Evolutionary conservation across 495 filamentous ascomycete species (phyloP).

Genomic region (Penicillium odoratum): DNA sequence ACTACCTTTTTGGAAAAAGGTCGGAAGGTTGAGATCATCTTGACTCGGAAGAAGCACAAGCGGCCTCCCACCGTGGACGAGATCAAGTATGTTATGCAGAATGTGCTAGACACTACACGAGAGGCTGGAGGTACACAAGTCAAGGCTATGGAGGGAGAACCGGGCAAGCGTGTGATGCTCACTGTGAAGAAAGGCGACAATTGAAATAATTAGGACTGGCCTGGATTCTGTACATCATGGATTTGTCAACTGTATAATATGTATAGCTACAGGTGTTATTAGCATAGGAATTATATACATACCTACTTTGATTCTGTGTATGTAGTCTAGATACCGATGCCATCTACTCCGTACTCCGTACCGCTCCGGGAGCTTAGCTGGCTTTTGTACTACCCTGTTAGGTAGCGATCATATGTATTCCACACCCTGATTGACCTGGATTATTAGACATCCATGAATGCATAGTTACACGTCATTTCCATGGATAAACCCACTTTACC

Average conservation of each 20-base stretch:
- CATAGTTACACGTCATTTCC: not conserved
- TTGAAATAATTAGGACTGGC: slow-evolving; percentile 1
- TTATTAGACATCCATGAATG: too few relatives aligned
- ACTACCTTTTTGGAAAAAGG: slow-evolving; percentile 64
- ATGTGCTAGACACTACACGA: slow-evolving; percentile 34
- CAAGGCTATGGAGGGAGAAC: slow-evolving; percentile 45
- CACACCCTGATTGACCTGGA: too few relatives aligned
- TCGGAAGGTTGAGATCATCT: slow-evolving; percentile 58
- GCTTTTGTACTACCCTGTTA: too few relatives aligned
- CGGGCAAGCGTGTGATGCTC: slow-evolving; percentile 40
- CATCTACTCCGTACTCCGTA: too few relatives aligned
- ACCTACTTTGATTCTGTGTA: too few relatives aligned
- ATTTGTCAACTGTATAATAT: slow-evolving; percentile 5
- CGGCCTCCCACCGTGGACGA: slow-evolving; percentile 42
- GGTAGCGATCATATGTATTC: too few relatives aligned
- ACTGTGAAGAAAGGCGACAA: slow-evolving; percentile 40
- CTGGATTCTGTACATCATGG: not conserved
- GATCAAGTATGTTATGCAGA: slow-evolving; percentile 42
- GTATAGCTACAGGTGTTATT: not conserved
- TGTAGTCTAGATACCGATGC: too few relatives aligned
- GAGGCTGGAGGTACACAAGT: slow-evolving; percentile 39
- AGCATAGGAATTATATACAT: too few relatives aligned
- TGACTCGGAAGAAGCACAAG: slow-evolving; percentile 52
- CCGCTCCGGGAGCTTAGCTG: too few relatives aligned
- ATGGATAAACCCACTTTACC: not conserved